A percentile compares a stretch with the other conserved stretches of the same genome.
These are phyloP conservation scores for Pythium volutum DNA, from an alignment of 352 stramenopile genomes.

Conservation along the genomic window DNA sequence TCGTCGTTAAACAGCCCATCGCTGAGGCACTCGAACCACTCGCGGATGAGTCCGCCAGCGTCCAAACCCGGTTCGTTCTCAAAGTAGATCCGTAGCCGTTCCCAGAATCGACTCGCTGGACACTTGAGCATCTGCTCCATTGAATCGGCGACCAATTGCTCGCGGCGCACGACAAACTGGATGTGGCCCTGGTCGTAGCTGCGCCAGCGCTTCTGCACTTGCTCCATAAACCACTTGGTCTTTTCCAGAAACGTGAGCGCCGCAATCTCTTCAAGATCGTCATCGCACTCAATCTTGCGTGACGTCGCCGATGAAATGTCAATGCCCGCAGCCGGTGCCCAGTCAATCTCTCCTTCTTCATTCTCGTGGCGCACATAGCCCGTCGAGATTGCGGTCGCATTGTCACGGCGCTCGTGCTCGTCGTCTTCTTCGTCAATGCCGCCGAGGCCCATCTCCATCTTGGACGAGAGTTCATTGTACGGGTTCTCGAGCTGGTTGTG, in stretches of 20 bases:
- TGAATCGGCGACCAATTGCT: constrained; percentile 80
- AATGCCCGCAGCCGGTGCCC: constrained; percentile 55
- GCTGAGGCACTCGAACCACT: constrained; percentile 89
- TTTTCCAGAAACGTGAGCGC: constrained; percentile 82
- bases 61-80: constrained; percentile 87
- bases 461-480: constrained; percentile 42
- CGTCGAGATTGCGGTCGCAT: constrained; percentile 71
- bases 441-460: constrained; percentile 17
- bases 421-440: constrained; percentile 50
- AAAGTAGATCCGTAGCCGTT: constrained; percentile 85
- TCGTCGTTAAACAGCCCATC: constrained; percentile 85
- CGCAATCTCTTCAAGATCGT: constrained; percentile 84
- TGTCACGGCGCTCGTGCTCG: constrained; percentile 27
- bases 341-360: constrained; percentile 58
- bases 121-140: constrained; percentile 87
- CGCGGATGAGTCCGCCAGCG: constrained; percentile 86
- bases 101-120: constrained; percentile 76
- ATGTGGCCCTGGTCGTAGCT: constrained; percentile 84
- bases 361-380: constrained; percentile 77
- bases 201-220: constrained; percentile 75
- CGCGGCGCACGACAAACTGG: constrained; percentile 76
- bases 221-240: constrained; percentile 77
- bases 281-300: constrained; percentile 66
- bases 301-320: constrained; percentile 32
- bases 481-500: constrained; percentile 65